Conservation (phyloP, 768 basidiomycete species). For the Tricholoma saponaceum region DNA sequence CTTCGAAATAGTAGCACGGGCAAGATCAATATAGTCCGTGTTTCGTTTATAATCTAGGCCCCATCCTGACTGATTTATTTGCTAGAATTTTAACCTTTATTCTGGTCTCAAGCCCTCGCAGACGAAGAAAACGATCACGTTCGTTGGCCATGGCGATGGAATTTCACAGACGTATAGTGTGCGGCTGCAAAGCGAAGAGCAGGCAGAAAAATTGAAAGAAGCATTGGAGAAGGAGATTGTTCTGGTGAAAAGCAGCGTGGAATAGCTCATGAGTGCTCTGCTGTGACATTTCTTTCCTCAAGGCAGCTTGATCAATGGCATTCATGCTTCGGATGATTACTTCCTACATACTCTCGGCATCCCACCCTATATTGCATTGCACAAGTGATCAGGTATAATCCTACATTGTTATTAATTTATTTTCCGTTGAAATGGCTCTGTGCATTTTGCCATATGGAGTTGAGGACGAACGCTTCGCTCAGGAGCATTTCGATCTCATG, state of each 20-base stretch:
- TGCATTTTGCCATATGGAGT: slow-evolving; percentile 90
- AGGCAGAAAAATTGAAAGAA: slow-evolving; percentile 52
- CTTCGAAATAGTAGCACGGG: slow-evolving; percentile 73
- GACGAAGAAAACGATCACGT: slow-evolving; percentile 51
- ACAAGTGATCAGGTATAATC: slow-evolving; percentile 4
- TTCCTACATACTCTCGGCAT: background rate
- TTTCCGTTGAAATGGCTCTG: slow-evolving; percentile 80
- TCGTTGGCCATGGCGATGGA: slow-evolving; percentile 67
- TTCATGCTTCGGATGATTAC: background rate
- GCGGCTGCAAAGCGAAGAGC: slow-evolving; percentile 54
- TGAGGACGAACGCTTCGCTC: slow-evolving; percentile 92
- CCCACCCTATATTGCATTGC: background rate
- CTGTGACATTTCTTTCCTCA: background rate
- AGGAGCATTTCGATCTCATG: slow-evolving; percentile 94
- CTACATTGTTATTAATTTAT: slow-evolving; percentile 15
- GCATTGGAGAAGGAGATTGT: slow-evolving; percentile 62
- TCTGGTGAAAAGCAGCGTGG: slow-evolving; percentile 38
- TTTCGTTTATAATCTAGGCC: background rate
- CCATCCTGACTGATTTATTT: slow-evolving; percentile 4
- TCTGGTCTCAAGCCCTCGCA: slow-evolving; percentile 49
- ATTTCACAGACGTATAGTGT: slow-evolving; percentile 58
- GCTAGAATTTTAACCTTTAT: slow-evolving; percentile 73
- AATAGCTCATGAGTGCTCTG: slow-evolving; percentile 4
- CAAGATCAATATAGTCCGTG: slow-evolving; percentile 65
- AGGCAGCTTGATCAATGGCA: background rate